Percentiles rank a stretch among this genome's conserved stretches.
Evolutionary conservation across 2,329 filamentous ascomycete genomes (phyloP).

Genomic region (Neonectria punicea): DNA sequence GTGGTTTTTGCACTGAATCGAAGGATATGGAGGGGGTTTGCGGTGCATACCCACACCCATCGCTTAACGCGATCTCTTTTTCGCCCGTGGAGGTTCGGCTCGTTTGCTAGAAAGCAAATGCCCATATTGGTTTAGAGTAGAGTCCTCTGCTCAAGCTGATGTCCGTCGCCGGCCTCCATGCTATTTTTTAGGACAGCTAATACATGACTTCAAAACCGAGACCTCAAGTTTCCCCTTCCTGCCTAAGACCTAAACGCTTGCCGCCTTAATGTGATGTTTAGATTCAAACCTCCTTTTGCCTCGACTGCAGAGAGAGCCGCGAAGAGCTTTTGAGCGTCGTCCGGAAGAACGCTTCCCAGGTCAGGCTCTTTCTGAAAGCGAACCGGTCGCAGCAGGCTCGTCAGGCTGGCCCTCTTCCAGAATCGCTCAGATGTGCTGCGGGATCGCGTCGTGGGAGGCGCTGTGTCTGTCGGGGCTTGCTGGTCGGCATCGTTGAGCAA

Average conservation of each 20-base stretch:
- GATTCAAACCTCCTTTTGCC: conserved; percentile 10
- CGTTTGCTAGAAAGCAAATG: conserved; percentile 18
- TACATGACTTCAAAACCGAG: neutral
- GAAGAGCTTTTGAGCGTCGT: neutral
- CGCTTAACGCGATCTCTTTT: neutral
- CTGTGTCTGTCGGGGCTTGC: neutral
- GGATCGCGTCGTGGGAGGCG: conserved; percentile 3
- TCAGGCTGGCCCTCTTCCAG: conserved; percentile 6
- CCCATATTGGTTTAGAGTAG: conserved; percentile 35
- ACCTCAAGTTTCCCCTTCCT: neutral
- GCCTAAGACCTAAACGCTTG: too few relatives aligned
- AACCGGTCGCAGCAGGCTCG: conserved; percentile 9
- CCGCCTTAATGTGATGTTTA: too few relatives aligned
- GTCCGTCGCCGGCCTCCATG: conserved; percentile 38
- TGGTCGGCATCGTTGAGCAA: too few relatives aligned
- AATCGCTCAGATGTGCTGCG: conserved; percentile 10
- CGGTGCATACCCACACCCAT: neutral
- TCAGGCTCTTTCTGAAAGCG: conserved; percentile 2
- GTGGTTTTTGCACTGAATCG: neutral
- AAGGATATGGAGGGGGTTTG: neutral
- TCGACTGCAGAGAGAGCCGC: conserved; percentile 4
- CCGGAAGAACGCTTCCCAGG: conserved; percentile 1
- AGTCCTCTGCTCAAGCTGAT: conserved; percentile 25
- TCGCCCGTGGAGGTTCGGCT: neutral
- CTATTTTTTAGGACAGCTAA: conserved; percentile 43